A percentile compares a stretch with the other conserved stretches of the same genome.
Evolutionary conservation across 768 basidiomycete genomes (phyloP).

Genomic region (Piloderma croceum): DNA sequence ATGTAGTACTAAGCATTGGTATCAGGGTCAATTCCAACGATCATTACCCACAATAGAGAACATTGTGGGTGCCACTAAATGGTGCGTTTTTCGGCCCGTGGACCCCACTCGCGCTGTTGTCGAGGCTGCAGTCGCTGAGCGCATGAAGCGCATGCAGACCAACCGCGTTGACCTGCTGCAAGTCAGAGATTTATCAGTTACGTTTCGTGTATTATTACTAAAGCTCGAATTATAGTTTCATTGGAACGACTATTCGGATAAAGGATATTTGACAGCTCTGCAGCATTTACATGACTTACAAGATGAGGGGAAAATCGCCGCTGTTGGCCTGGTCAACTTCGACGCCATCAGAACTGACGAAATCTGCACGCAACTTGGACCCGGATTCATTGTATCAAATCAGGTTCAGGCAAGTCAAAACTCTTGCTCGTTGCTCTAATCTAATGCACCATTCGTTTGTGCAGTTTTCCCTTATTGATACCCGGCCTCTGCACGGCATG

Average conservation of each 20-base stretch:
- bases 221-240: slow-evolving; percentile 48
- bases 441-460: slow-evolving; percentile 1
- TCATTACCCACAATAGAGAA: slow-evolving; percentile 34
- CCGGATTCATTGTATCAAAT: slow-evolving; percentile 70
- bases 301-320: slow-evolving; percentile 50
- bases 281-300: slow-evolving; percentile 56
- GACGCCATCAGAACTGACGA: slow-evolving; percentile 71
- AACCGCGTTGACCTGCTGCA: slow-evolving; percentile 65
- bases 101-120: slow-evolving; percentile 50
- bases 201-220: background rate
- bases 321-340: slow-evolving; percentile 78
- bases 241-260: slow-evolving; percentile 65
- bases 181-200: slow-evolving; percentile 31
- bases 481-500: slow-evolving; percentile 72
- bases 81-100: slow-evolving; percentile 68
- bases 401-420: slow-evolving; percentile 70
- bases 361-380: slow-evolving; percentile 70
- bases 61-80: slow-evolving; percentile 76
- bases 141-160: slow-evolving; percentile 62
- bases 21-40: slow-evolving; percentile 65
- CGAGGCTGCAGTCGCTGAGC: slow-evolving; percentile 59
- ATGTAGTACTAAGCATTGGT: slow-evolving; percentile 1
- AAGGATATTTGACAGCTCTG: slow-evolving; percentile 42
- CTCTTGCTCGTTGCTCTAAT: background rate
- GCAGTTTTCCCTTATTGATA: slow-evolving; percentile 80